Evolutionary conservation across 495 filamentous ascomycete species (phyloP).

Genomic region (Penicillium tannophilum): DNA sequence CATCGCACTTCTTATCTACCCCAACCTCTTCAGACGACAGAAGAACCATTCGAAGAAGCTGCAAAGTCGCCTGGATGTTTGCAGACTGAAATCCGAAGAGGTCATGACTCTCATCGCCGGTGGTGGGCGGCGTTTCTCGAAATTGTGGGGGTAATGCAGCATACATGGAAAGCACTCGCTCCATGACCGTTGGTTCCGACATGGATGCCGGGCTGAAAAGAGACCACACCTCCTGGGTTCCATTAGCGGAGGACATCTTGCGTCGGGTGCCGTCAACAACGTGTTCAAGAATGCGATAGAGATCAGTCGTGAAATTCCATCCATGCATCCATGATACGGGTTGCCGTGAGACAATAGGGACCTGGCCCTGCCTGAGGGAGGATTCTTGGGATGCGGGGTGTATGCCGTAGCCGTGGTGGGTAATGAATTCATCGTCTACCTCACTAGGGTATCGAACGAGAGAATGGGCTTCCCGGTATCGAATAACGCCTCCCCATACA

Average conservation of each 20-base stretch:
- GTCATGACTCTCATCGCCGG: conserved; percentile 36
- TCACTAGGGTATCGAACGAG: conserved; percentile 48
- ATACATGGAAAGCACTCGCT: conserved; percentile 43
- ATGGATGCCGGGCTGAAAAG: conserved; percentile 28
- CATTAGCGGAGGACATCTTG: conserved; percentile 30
- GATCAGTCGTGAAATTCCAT: conserved; percentile 55
- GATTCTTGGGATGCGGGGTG: conserved; percentile 19
- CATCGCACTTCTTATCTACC: conserved; percentile 47
- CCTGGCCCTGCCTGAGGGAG: conserved; percentile 11
- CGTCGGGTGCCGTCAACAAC: conserved; percentile 38
- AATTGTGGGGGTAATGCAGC: conserved; percentile 40
- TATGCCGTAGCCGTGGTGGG: conserved; percentile 27
- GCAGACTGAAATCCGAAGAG: conserved; percentile 55
- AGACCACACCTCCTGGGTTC: conserved; percentile 33
- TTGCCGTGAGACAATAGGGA: conserved; percentile 19
- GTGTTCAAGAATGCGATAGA: conserved; percentile 54
- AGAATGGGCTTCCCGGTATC: conserved; percentile 46
- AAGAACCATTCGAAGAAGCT: conserved; percentile 52
- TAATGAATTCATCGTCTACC: conserved; percentile 45
- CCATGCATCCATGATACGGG: conserved; percentile 48
- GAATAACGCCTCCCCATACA: conserved; percentile 50
- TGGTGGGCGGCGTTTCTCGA: conserved; percentile 34
- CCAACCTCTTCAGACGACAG: conserved; percentile 45
- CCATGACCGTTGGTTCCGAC: conserved; percentile 37
- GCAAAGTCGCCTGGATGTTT: conserved; percentile 53